A percentile compares a stretch with the other conserved stretches of the same genome.
phyloP scores from a whole-genome alignment of 177 flowering plant genomes.

The Vitis hybrid region DNA sequence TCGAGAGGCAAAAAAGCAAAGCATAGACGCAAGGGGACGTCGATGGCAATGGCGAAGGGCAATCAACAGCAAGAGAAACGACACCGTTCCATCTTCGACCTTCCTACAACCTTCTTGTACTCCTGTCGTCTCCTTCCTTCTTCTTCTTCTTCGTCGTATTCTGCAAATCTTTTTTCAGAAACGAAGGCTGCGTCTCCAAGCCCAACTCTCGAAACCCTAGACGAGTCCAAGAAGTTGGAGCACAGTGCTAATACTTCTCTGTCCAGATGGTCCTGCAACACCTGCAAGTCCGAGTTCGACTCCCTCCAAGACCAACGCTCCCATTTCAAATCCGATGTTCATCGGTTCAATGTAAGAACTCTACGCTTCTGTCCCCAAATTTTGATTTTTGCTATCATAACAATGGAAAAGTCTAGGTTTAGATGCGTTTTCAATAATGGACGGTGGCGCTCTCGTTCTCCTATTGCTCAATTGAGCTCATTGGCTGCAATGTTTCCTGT shows the following conservation, averaged over 20 bases:
- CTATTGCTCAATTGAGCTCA: no score
- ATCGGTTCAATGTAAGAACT: constrained; percentile 72
- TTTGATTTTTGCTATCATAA: background rate
- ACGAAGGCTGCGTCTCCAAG: background rate
- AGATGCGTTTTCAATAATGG: no score
- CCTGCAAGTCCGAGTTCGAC: constrained; percentile 78
- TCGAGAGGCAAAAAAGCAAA: no score
- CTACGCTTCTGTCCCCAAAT: background rate
- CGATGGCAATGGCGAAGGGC: no score
- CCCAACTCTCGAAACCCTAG: constrained; percentile 5
- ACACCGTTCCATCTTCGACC: constrained; percentile 59
- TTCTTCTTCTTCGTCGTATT: constrained; percentile 6
- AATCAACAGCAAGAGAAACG: constrained; percentile 26
- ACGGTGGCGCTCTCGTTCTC: no score
- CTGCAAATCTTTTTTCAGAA: constrained; percentile 12
- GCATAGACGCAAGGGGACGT: no score
- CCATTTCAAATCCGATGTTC: constrained; percentile 88
- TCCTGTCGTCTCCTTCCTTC: constrained; percentile 52
- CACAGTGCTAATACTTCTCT: constrained; percentile 6
- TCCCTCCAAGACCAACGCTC: constrained; percentile 83
- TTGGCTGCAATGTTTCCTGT: no score
- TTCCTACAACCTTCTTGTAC: constrained; percentile 60
- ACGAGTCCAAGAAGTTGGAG: constrained; percentile 7
- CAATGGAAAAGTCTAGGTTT: background rate
- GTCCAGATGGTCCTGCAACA: constrained; percentile 74